These are phyloP conservation scores for Hortiboletus campestris DNA, from an alignment of 768 basidiomycete genomes.

Conservation along the genomic window DNA sequence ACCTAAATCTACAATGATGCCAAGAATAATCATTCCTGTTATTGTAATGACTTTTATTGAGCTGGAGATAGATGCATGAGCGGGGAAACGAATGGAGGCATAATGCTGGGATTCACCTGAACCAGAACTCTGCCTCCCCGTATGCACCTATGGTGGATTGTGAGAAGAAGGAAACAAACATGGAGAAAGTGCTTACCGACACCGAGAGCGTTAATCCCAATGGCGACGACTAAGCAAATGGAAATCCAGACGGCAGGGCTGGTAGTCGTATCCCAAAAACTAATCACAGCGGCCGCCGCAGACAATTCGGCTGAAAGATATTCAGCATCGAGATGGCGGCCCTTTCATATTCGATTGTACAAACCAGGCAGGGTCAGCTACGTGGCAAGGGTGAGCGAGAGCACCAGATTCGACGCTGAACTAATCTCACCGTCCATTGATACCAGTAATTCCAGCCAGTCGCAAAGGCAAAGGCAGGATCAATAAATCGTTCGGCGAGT, in stretches of 20 bases:
- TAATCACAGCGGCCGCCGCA: constrained; percentile 50
- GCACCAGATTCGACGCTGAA: neutral
- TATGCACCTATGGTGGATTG: constrained; percentile 31
- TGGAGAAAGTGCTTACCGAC: constrained; percentile 25
- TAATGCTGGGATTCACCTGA: constrained; percentile 29
- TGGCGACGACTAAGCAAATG: constrained; percentile 49
- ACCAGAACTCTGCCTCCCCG: constrained; percentile 50
- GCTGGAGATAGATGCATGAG: constrained; percentile 17
- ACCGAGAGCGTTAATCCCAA: constrained; percentile 45
- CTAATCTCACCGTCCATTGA: constrained; percentile 29
- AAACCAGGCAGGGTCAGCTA: constrained; percentile 28
- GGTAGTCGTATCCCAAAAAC: constrained; percentile 42
- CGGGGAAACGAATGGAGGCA: neutral
- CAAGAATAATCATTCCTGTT: constrained; percentile 43
- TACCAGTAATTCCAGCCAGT: constrained; percentile 45
- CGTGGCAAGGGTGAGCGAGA: neutral
- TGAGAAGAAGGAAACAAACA: neutral
- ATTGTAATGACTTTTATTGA: constrained; percentile 55
- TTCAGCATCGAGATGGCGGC: constrained; percentile 1
- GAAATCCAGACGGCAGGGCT: constrained; percentile 52
- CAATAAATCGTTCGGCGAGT: constrained; percentile 47
- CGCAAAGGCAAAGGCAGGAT: constrained; percentile 45
- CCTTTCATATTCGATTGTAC: neutral
- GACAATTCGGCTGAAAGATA: constrained; percentile 40
- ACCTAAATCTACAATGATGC: constrained; percentile 49